These are phyloP conservation scores for Termitomyces sp. DNA, from an alignment of 768 basidiomycete genomes.

Conservation along the genomic window DNA sequence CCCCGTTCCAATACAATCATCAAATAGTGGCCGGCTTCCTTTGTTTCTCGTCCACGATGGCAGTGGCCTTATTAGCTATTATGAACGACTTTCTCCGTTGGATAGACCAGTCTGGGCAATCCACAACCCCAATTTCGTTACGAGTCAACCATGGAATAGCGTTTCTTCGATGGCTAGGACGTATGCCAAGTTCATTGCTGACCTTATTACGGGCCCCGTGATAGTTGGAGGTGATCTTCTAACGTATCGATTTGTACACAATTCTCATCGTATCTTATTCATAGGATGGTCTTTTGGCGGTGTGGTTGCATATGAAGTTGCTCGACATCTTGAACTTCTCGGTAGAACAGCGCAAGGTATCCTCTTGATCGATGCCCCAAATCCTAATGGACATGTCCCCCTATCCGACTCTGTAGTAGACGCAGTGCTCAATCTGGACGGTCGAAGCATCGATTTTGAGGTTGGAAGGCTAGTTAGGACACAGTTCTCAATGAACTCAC, in stretches of 20 bases:
- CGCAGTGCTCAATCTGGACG: constrained; percentile 30
- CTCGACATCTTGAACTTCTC: constrained; percentile 39
- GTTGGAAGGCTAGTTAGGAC: constrained; percentile 30
- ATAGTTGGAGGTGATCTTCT: constrained; percentile 52
- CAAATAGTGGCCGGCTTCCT: constrained; percentile 23
- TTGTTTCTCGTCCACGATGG: constrained; percentile 73
- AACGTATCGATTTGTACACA: background rate
- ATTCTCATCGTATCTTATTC: background rate
- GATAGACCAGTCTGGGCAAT: constrained; percentile 57
- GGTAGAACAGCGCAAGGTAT: constrained; percentile 48
- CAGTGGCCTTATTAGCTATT: constrained; percentile 53
- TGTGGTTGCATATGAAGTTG: constrained; percentile 62
- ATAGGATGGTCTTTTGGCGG: constrained; percentile 80
- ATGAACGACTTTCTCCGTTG: constrained; percentile 39
- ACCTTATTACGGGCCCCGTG: constrained; percentile 30
- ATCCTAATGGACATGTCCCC: constrained; percentile 44
- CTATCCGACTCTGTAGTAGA: constrained; percentile 50
- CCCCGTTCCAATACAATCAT: constrained; percentile 32
- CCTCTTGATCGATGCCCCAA: constrained; percentile 62
- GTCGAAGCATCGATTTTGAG: constrained; percentile 21
- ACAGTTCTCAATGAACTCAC: constrained; percentile 46
- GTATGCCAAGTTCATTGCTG: constrained; percentile 40
- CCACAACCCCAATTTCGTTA: constrained; percentile 45
- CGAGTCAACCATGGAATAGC: constrained; percentile 39
- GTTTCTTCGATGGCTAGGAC: constrained; percentile 45